Evolutionary conservation across 805 yeast genomes (phyloP).

Genomic region (Martiniozyma abietophila): DNA sequence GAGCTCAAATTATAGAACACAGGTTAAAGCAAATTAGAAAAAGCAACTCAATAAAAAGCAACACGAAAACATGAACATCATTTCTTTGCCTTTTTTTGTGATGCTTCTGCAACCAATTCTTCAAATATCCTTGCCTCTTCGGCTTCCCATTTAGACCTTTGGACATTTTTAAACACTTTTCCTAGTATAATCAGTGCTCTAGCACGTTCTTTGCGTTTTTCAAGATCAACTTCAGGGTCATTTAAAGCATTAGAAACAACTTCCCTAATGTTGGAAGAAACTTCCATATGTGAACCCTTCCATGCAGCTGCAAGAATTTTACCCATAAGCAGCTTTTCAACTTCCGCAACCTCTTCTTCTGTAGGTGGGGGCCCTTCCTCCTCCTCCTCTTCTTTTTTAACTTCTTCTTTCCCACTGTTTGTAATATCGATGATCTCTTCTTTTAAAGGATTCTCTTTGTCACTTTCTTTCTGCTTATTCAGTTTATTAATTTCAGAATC

Average conservation of each 20-base stretch:
- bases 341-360: slow-evolving; percentile 55
- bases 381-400: slow-evolving; percentile 21
- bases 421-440: too few species aligned
- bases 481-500: background rate
- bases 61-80: too few species aligned
- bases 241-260: slow-evolving; percentile 71
- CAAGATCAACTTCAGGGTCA: slow-evolving; percentile 53
- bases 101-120: slow-evolving; percentile 83
- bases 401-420: slow-evolving; percentile 1
- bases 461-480: background rate
- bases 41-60: too few species aligned
- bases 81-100: slow-evolving; percentile 48
- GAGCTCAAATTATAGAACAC: too few species aligned
- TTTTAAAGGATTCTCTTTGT: background rate
- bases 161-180: slow-evolving; percentile 50
- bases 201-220: slow-evolving; percentile 66
- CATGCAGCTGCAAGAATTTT: slow-evolving; percentile 90
- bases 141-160: slow-evolving; percentile 79
- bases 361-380: slow-evolving; percentile 31
- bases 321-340: slow-evolving; percentile 77
- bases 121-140: slow-evolving; percentile 90
- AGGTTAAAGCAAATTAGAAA: too few species aligned
- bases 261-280: slow-evolving; percentile 67
- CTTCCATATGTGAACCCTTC: slow-evolving; percentile 87
- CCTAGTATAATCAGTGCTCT: slow-evolving; percentile 71